Evolutionary conservation across 495 filamentous ascomycete species (phyloP), one percentile per base, ranked within the genome.

Genomic region (Penicillium soppii): DNA sequence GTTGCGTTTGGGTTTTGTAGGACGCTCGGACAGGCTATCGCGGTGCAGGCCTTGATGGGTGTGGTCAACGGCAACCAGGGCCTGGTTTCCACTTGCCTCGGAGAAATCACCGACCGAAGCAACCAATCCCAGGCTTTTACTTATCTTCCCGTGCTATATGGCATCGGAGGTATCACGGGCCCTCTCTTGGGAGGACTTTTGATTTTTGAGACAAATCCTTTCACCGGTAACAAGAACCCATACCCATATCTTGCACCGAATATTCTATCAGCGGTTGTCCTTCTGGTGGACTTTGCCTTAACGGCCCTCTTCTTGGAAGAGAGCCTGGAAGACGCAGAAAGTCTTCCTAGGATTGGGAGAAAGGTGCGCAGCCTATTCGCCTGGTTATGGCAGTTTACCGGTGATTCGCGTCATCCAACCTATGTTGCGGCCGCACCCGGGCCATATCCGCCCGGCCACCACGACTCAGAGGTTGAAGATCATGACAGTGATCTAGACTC

Each of bases 61-160:
- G 59, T 96, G 37, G 83, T 95, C 19, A 97, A 97, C 64, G 94
- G 95, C 9, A 98, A 98, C 57, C 82, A 84, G 59, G 87, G 81
- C 5, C 81, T 97, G 16, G 89, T 98, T 2, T 91, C 90, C 21
- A 96, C 95, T 1, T 94, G 91, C 49, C 73, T 98, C 21, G 94
- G 95, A 9, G 94, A 98, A 66, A 87, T 98, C 49, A 98, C 94
- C 1, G 92, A 97, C 61, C 83, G 88, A 33, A 92, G 87, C 53
- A 98, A 98, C 66, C 94, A 98, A 71, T 90, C 86, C 33, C 80
- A 80, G 40, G 92, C 91, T 0, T 98, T 97, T 61, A 88, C 86
- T 2, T 98, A 92, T 73, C 79, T 98, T 13, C 94, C 94, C 0
- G 85, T 96, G 32, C 81, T 98, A 3, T 97, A 98, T 66, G 91